A percentile compares a stretch with the other conserved stretches of the same genome.
Evolutionary conservation across 1,139 yeast genomes (phyloP).

Genomic region (Scheffersomyces stambukii): DNA sequence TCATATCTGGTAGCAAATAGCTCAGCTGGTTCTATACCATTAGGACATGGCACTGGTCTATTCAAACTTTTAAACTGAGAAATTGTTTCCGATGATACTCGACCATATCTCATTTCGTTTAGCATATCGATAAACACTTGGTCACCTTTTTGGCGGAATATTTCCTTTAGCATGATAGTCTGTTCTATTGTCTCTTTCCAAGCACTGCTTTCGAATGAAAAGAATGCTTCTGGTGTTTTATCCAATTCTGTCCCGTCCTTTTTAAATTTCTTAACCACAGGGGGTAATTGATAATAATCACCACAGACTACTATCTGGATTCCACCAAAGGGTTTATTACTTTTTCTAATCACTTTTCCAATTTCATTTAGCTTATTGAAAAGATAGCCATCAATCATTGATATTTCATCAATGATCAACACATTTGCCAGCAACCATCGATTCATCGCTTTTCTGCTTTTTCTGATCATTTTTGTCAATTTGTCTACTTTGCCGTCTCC

Average conservation of each 20-base stretch:
- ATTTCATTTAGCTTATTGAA: conserved; percentile 67
- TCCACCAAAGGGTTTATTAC: conserved; percentile 74
- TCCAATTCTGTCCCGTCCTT: conserved; percentile 20
- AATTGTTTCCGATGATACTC: conserved; percentile 51
- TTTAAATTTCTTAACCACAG: conserved; percentile 44
- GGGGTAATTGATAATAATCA: conserved; percentile 89
- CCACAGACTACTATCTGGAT: conserved; percentile 83
- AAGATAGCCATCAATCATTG: conserved; percentile 80
- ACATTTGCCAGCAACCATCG: conserved; percentile 66
- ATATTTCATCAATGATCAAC: conserved; percentile 78
- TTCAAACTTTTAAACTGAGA: conserved; percentile 50
- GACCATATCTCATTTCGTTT: conserved; percentile 80
- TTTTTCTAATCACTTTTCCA: conserved; percentile 53
- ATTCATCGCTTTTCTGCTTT: conserved; percentile 47
- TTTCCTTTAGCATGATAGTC: conserved; percentile 69
- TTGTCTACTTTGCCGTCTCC: conserved; percentile 41
- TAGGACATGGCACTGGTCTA: conserved; percentile 54
- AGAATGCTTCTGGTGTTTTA: conserved; percentile 28
- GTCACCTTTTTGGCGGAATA: conserved; percentile 91
- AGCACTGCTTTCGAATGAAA: conserved; percentile 73
- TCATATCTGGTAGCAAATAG: conserved; percentile 79
- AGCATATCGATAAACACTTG: conserved; percentile 74
- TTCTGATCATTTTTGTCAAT: conserved; percentile 52
- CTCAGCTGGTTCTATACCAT: conserved; percentile 83
- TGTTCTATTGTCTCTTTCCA: conserved; percentile 67